A percentile compares a stretch with the other conserved stretches of the same genome.
These are phyloP conservation scores for Thermomyces lanuginosus DNA, from an alignment of 2,329 filamentous ascomycete species.

Conservation along the genomic window DNA sequence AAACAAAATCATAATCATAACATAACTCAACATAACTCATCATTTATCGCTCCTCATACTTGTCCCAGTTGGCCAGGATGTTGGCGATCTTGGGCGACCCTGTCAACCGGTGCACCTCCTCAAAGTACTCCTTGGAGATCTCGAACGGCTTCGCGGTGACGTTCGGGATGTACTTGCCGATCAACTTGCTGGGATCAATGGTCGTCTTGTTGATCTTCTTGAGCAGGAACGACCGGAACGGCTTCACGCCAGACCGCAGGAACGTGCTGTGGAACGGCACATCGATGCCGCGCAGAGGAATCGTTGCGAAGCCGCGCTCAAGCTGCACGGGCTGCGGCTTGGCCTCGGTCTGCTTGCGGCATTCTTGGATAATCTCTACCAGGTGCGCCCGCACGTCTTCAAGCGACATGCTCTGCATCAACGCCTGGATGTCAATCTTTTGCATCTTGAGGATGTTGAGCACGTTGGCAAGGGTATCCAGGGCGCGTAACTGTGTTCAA, in stretches of 20 bases:
- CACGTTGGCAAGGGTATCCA: conserved; percentile 56
- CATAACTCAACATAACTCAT: too few relatives aligned
- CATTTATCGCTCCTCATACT: conserved; percentile 49
- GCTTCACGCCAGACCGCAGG: conserved; percentile 93
- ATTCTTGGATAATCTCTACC: conserved; percentile 77
- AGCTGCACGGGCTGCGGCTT: conserved; percentile 82
- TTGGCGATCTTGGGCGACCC: conserved; percentile 47
- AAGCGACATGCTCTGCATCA: conserved; percentile 70
- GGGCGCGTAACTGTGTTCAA: conserved; percentile 36
- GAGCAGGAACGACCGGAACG: conserved; percentile 91
- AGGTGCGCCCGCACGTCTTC: conserved; percentile 86
- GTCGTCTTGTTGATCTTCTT: conserved; percentile 99
- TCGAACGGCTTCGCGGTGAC: conserved; percentile 93
- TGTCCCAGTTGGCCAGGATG: conserved; percentile 68
- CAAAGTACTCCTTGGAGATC: conserved; percentile 96
- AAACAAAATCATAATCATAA: too few relatives aligned
- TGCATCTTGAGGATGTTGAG: conserved; percentile 92
- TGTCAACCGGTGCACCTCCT: conserved; percentile 91
- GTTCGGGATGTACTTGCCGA: conserved; percentile 98
- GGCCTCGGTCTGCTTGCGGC: conserved; percentile 67
- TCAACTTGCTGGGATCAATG: conserved; percentile 88
- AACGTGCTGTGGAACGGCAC: conserved; percentile 99
- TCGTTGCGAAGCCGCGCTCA: conserved; percentile 89
- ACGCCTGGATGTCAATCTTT: conserved; percentile 89
- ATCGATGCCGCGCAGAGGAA: conserved; percentile 91